Conservation (phyloP, 768 basidiomycete species). For the Psilocybe tampanensis region DNA sequence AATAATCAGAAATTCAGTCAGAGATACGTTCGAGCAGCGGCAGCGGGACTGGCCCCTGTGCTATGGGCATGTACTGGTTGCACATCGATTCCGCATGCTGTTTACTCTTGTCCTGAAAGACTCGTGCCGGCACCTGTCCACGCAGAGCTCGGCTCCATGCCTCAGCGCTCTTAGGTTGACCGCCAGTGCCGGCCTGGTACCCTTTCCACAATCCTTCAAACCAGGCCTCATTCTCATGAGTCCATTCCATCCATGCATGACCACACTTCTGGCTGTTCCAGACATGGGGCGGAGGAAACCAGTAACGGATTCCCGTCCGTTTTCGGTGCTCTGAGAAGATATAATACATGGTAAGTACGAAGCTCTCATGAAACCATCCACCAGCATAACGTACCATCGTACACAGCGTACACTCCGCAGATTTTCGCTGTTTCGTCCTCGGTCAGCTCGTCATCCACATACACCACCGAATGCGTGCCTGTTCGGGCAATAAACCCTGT, state of each 20-base stretch:
- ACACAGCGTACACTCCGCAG: conserved; percentile 14
- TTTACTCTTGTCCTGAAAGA: too few species aligned
- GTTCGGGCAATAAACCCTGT: conserved; percentile 3
- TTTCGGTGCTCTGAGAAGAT: neutral
- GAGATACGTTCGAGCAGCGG: too few species aligned
- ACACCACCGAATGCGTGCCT: neutral
- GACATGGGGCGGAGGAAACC: conserved; percentile 13
- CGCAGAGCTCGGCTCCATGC: neutral
- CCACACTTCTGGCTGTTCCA: conserved; percentile 6
- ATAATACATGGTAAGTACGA: neutral
- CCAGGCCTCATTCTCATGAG: conserved; percentile 1
- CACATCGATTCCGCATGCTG: too few species aligned
- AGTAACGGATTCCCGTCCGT: conserved; percentile 3
- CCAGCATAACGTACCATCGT: conserved; percentile 8
- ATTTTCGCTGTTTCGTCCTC: conserved; percentile 12
- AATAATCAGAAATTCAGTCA: too few species aligned
- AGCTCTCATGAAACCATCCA: neutral
- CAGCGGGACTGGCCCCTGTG: too few species aligned
- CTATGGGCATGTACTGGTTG: too few species aligned
- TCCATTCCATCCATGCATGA: conserved; percentile 12
- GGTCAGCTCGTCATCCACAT: conserved; percentile 14
- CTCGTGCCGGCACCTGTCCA: neutral
- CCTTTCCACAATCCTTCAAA: neutral
- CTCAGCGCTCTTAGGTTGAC: neutral
- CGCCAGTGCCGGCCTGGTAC: neutral